phyloP scores from a whole-genome alignment of 768 basidiomycete genomes.

The Termitomyces sp. region DNA sequence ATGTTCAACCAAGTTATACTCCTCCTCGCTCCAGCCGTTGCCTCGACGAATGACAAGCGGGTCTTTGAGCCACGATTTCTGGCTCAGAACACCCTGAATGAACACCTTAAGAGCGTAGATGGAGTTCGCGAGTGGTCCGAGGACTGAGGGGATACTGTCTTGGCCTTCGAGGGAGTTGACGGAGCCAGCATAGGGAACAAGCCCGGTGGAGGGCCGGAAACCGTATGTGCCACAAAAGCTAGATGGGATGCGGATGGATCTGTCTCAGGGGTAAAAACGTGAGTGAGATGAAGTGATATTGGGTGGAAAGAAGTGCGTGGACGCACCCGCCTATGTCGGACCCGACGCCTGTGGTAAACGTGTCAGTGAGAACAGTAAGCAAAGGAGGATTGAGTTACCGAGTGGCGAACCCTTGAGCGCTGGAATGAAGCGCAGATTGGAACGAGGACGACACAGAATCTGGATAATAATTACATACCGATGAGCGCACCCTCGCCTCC shows the following conservation, averaged over 20 bases:
- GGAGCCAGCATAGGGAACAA: slow-evolving; percentile 47
- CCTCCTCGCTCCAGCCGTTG: slow-evolving; percentile 51
- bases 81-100: slow-evolving; percentile 23
- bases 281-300: not conserved
- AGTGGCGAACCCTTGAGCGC: not conserved
- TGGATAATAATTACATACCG: slow-evolving; percentile 26
- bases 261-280: slow-evolving; percentile 20
- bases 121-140: slow-evolving; percentile 67
- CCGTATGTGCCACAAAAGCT: slow-evolving; percentile 39
- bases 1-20: slow-evolving; percentile 59
- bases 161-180: slow-evolving; percentile 68
- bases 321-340: not conserved
- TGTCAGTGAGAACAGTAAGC: not conserved
- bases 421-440: no score
- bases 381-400: not conserved
- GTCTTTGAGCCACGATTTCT: slow-evolving; percentile 66
- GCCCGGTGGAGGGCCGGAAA: no score
- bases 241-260: slow-evolving; percentile 44
- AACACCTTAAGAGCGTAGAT: slow-evolving; percentile 62
- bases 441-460: no score
- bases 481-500: slow-evolving; percentile 85
- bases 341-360: not conserved
- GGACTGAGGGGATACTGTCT: slow-evolving; percentile 67
- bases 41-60: slow-evolving; percentile 53
- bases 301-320: no score